These are phyloP conservation scores for Kwoniella shandongensis DNA, from an alignment of 768 basidiomycete species.

Conservation along the genomic window DNA sequence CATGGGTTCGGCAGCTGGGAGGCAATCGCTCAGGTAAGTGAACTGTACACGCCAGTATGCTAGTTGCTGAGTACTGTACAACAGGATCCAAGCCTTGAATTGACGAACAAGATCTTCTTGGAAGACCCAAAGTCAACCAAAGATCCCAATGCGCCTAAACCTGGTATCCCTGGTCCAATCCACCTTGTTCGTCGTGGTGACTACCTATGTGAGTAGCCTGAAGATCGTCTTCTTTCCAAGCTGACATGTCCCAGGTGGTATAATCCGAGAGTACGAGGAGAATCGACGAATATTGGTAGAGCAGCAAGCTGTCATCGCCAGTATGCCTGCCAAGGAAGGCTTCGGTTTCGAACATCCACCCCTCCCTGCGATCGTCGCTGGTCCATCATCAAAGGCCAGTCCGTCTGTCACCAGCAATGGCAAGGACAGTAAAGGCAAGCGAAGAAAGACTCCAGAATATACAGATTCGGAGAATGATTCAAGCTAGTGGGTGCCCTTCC, in stretches of 20 bases:
- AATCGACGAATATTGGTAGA: slow-evolving; percentile 43
- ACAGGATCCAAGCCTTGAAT: slow-evolving; percentile 73
- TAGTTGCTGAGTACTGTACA: background rate
- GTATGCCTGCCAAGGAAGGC: slow-evolving; percentile 42
- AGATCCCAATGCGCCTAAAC: slow-evolving; percentile 40
- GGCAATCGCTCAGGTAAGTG: slow-evolving; percentile 65
- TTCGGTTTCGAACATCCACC: slow-evolving; percentile 38
- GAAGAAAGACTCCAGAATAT: slow-evolving; percentile 92
- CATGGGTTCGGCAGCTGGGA: slow-evolving; percentile 99
- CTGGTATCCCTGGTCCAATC: slow-evolving; percentile 88
- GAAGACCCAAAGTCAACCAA: slow-evolving; percentile 84
- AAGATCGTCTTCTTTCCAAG: background rate
- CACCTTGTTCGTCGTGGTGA: slow-evolving; percentile 96
- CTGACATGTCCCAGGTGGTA: slow-evolving; percentile 27
- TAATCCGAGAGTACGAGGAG: slow-evolving; percentile 52
- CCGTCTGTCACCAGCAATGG: slow-evolving; percentile 61
- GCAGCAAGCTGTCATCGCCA: slow-evolving; percentile 41
- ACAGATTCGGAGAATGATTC: slow-evolving; percentile 90
- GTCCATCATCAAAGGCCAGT: slow-evolving; percentile 22
- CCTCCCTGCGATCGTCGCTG: slow-evolving; percentile 17
- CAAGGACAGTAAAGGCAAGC: slow-evolving; percentile 66
- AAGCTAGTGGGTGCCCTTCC: slow-evolving; percentile 68
- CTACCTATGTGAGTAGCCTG: slow-evolving; percentile 61
- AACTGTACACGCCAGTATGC: background rate
- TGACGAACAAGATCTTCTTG: slow-evolving; percentile 93